Evolutionary conservation across 805 yeast species (phyloP), one percentile per base, ranked within the genome.

Genomic region (Pichia gijzeniarum): DNA sequence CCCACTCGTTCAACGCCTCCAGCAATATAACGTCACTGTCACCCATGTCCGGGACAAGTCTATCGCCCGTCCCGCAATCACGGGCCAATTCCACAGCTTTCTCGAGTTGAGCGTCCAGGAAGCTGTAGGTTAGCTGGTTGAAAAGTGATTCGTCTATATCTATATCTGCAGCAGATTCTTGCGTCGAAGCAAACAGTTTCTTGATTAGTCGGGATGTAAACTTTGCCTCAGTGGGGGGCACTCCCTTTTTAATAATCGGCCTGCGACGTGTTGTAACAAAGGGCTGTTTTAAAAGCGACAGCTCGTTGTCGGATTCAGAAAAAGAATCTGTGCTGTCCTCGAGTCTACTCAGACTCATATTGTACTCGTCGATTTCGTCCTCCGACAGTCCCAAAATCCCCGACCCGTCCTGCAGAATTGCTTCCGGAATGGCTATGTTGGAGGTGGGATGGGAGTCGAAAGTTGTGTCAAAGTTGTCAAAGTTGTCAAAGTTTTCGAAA

Each of bases 21-120:
- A 53, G 22, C 3, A 52, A 36, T 7, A 40, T 27, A 14, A 27
- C 14, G 17, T 41, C 32, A 19, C 37, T 40, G 16, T 38, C 36
- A 25, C 37, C 42, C 27, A 35, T 17, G 30, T n/a, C 28, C 12
- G n/a, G 16, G 7, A 39, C 30, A 7, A 39, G 28, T 18, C 41
- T 12, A 39, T 30, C 16, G 5, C 27, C 27, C 53, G 65, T 51
- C 17, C 59, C 54, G 4, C 55, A 57, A 48, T 67, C 71, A 14
- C 47, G 52, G 2, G 70, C 67, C 49, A 62, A 65, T 3, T 64
- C 60, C 18, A 57, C 50, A 39, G 70, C 53, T 47, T 70, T 72
- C 0, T 41, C 47, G 50, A 65, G 45, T 45, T 70, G 63, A 19
- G 64, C 65, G 20, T 53, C 48, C 35, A 71, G 54, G 39, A 71